phyloP scores from a whole-genome alignment of 1,139 yeast genomes.

The Suhomyces yuchorum region DNA sequence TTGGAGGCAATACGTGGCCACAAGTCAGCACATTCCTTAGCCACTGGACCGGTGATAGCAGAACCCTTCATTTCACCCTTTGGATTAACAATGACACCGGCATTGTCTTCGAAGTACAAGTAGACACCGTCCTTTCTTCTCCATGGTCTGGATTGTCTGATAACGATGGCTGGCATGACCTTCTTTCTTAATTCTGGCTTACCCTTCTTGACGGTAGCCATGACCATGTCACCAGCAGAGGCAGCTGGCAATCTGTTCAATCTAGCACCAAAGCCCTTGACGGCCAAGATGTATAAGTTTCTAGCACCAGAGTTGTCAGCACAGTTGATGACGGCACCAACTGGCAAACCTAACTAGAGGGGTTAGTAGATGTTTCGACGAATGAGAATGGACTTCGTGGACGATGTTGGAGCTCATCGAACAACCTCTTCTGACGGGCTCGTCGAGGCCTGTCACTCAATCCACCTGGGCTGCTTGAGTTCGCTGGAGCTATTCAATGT shows the following conservation, averaged over 20 bases:
- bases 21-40: constrained; percentile 99
- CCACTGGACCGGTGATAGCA: constrained; percentile 99
- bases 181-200: constrained; percentile 99
- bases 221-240: constrained; percentile 99
- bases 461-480: background rate
- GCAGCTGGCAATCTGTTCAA: constrained; percentile 99
- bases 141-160: constrained; percentile 99
- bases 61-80: constrained; percentile 99
- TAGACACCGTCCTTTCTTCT: constrained; percentile 99
- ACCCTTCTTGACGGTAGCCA: constrained; percentile 99
- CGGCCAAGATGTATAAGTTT: constrained; percentile 98
- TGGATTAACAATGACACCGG: constrained; percentile 99
- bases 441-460: background rate
- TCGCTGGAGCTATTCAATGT: background rate
- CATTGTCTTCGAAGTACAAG: constrained; percentile 99
- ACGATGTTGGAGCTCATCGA: background rate
- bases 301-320: constrained; percentile 99
- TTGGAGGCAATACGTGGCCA: constrained; percentile 99
- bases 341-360: constrained; percentile 90
- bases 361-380: constrained; percentile 23
- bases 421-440: background rate
- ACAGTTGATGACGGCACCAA: constrained; percentile 99
- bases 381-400: background rate
- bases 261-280: constrained; percentile 99
- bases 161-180: constrained; percentile 99